A percentile compares a stretch with the other conserved stretches of the same genome.
Evolutionary conservation across 176 grass and related monocot species (phyloP).

Genomic region (Triticum turgidum): DNA sequence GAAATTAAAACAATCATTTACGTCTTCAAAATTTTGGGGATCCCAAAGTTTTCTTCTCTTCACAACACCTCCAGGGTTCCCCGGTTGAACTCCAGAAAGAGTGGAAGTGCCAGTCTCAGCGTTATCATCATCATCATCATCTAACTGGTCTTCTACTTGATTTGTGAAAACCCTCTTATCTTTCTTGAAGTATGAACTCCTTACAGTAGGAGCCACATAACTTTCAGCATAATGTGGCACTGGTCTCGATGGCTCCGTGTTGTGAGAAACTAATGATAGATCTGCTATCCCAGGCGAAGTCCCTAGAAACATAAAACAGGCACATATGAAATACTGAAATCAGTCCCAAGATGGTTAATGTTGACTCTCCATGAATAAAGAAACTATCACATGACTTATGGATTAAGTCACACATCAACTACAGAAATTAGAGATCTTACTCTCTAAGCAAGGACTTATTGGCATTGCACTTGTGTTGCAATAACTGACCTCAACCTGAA

Average conservation of each 20-base stretch:
- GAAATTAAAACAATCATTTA: slow-evolving; percentile 35
- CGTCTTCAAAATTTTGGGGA: slow-evolving; percentile 38
- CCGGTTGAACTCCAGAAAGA: slow-evolving; percentile 37
- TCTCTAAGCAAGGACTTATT: slow-evolving; percentile 33
- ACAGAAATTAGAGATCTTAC: slow-evolving; percentile 44
- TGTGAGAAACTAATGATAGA: slow-evolving; percentile 43
- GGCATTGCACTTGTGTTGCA: slow-evolving; percentile 26
- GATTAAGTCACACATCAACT: slow-evolving; percentile 4
- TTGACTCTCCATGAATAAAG: slow-evolving; percentile 13
- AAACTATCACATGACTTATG: slow-evolving; percentile 10
- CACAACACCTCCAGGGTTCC: slow-evolving; percentile 27
- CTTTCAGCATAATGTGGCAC: slow-evolving; percentile 25
- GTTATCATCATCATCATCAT: slow-evolving; percentile 34
- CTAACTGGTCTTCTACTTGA: slow-evolving; percentile 28
- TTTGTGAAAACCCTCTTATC: slow-evolving; percentile 41
- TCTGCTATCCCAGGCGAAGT: slow-evolving; percentile 28
- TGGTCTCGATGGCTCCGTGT: slow-evolving; percentile 20
- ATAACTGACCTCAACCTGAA: slow-evolving; percentile 63
- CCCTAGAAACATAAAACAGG: slow-evolving; percentile 43
- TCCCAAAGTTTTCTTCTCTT: slow-evolving; percentile 72
- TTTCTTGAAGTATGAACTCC: slow-evolving; percentile 71
- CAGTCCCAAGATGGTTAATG: slow-evolving; percentile 4
- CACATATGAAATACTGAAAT: slow-evolving; percentile 15
- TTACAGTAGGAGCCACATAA: slow-evolving; percentile 32
- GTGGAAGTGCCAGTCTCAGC: slow-evolving; percentile 19